A percentile compares a stretch with the other conserved stretches of the same genome.
Conservation (phyloP, 257 asterid species). For the Asclepias syriaca region DNA sequence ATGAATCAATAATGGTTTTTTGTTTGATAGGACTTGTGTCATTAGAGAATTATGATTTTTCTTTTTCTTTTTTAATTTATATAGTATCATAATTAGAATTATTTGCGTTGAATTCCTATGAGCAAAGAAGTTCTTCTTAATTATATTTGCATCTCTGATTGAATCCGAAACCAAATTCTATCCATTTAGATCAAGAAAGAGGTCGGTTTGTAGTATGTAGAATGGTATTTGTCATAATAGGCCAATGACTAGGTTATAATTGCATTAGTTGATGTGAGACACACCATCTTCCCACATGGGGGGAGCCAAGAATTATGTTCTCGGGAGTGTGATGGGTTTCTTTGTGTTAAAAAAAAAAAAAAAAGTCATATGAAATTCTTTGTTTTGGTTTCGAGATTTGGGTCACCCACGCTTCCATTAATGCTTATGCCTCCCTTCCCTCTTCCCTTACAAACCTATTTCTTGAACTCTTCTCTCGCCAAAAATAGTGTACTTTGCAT, state of each 20-base stretch:
- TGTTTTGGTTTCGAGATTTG: neutral
- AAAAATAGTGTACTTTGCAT: too few species aligned
- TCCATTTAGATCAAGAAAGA: too few species aligned
- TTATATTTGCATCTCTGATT: too few species aligned
- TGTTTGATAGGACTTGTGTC: neutral
- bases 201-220: too few species aligned
- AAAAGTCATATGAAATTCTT: neutral
- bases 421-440: neutral
- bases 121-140: too few species aligned
- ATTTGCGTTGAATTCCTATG: too few species aligned
- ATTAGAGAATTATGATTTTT: neutral
- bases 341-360: neutral
- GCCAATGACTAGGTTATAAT: neutral
- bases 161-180: too few species aligned
- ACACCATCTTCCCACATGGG: slow-evolving; percentile 7
- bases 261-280: slow-evolving; percentile 6
- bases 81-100: too few species aligned
- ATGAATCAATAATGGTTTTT: neutral
- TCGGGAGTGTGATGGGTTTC: neutral
- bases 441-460: neutral
- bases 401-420: neutral
- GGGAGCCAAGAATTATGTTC: neutral
- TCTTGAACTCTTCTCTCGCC: neutral
- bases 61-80: too few species aligned
- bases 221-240: neutral